Conservation (phyloP, 2,329 filamentous ascomycete genomes). For the Zasmidium cellare region DNA sequence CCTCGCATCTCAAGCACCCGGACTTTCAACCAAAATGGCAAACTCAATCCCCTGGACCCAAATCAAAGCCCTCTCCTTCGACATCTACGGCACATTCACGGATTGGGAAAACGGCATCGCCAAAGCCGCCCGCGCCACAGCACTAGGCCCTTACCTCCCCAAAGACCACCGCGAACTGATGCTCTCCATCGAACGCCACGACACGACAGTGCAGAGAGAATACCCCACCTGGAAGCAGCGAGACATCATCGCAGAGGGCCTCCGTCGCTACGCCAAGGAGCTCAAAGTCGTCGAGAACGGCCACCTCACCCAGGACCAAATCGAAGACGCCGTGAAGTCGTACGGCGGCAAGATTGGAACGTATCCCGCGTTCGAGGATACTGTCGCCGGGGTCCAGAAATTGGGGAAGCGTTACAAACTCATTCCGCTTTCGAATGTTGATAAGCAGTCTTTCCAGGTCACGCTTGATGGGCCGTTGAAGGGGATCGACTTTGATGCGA, state of each 20-base stretch:
- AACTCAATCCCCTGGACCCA: constrained; percentile 30
- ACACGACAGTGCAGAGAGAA: constrained; percentile 51
- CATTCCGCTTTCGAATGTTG: constrained; percentile 62
- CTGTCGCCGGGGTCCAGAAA: constrained; percentile 52
- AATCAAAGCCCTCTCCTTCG: constrained; percentile 63
- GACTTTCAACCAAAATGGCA: constrained; percentile 22
- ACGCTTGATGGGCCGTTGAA: constrained; percentile 53
- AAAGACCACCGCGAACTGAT: constrained; percentile 46
- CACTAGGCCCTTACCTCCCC: constrained; percentile 50
- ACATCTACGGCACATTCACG: constrained; percentile 77
- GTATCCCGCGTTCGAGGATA: constrained; percentile 62
- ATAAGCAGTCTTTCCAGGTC: constrained; percentile 52
- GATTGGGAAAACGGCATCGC: constrained; percentile 74
- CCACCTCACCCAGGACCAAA: constrained; percentile 47
- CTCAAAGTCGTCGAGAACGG: constrained; percentile 51
- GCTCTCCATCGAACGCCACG: constrained; percentile 47
- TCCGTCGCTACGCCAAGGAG: constrained; percentile 32
- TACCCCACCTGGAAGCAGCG: constrained; percentile 62
- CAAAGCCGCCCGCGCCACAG: constrained; percentile 49
- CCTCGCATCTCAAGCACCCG: not conserved
- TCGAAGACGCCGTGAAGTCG: constrained; percentile 42
- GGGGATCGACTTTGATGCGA: constrained; percentile 28
- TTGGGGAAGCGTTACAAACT: constrained; percentile 58
- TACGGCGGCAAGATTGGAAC: constrained; percentile 55
- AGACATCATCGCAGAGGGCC: constrained; percentile 45